A percentile compares a stretch with the other conserved stretches of the same genome.
Evolutionary conservation across 108 stramenopile species (phyloP).

Genomic region (Bacterosira constricta): DNA sequence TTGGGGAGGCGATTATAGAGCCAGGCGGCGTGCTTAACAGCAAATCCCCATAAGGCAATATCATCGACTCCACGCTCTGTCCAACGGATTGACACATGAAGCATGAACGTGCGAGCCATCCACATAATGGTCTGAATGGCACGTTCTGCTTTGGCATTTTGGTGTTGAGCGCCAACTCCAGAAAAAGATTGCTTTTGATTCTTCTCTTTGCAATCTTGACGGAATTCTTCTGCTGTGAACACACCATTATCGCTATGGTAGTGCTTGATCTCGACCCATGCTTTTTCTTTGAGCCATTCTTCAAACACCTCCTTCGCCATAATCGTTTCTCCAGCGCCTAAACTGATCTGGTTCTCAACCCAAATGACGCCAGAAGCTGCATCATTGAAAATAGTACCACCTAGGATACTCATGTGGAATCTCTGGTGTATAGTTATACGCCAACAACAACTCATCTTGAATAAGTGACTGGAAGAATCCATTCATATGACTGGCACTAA

Average conservation of each 20-base stretch:
- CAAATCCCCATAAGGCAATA: conserved; percentile 53
- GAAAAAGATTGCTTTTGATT: conserved; percentile 27
- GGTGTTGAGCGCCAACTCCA: conserved; percentile 47
- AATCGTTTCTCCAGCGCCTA: conserved; percentile 38
- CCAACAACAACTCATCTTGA: no score
- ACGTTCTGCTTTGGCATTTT: conserved; percentile 54
- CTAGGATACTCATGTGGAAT: no score
- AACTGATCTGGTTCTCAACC: conserved; percentile 24
- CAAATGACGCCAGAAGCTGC: conserved; percentile 20
- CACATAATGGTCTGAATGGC: conserved; percentile 37
- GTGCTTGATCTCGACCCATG: conserved; percentile 16
- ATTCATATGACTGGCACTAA: no score
- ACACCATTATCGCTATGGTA: conserved; percentile 40
- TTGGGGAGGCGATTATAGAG: conserved; percentile 43
- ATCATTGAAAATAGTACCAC: conserved; percentile 16
- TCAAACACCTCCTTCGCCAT: conserved; percentile 23
- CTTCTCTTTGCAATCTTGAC: neutral
- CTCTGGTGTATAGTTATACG: no score
- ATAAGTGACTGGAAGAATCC: no score
- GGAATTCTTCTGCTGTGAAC: conserved; percentile 15
- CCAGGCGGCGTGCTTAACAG: conserved; percentile 47
- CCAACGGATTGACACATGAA: conserved; percentile 52
- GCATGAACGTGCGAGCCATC: conserved; percentile 47
- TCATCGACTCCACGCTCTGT: neutral
- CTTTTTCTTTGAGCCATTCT: neutral